Percentiles rank a stretch among this genome's conserved stretches.
These are phyloP conservation scores for Chaetomiaceae sp. DNA, from an alignment of 2,329 filamentous ascomycete genomes.

Conservation along the genomic window DNA sequence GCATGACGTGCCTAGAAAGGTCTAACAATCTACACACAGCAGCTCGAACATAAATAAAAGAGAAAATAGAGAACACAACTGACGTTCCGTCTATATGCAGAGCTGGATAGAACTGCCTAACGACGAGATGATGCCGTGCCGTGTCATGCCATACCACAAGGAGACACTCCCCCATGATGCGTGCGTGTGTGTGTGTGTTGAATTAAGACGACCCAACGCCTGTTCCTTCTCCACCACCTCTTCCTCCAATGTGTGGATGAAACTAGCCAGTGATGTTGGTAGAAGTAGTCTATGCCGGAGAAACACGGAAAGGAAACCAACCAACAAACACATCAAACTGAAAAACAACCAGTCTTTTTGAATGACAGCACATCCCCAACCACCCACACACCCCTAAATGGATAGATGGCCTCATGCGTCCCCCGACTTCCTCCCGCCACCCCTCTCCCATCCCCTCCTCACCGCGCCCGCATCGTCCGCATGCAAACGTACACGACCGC, in stretches of 20 bases:
- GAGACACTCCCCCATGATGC: background rate
- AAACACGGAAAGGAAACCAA: no score
- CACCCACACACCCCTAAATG: no score
- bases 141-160: background rate
- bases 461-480: constrained; percentile 13
- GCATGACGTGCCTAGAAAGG: no score
- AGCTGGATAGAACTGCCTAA: no score
- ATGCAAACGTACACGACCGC: constrained; percentile 39
- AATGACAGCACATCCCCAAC: constrained; percentile 2
- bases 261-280: constrained; percentile 14
- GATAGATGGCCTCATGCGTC: no score
- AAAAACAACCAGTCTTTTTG: constrained; percentile 12
- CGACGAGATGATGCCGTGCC: background rate
- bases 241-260: constrained; percentile 10
- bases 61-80: no score
- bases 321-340: background rate
- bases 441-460: constrained; percentile 7
- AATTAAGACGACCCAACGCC: constrained; percentile 13
- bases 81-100: no score
- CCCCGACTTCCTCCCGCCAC: no score
- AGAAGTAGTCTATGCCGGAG: constrained; percentile 15
- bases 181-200: background rate
- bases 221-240: constrained; percentile 17
- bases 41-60: no score
- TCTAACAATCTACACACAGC: no score